A percentile compares a stretch with the other conserved stretches of the same genome.
phyloP scores from a whole-genome alignment of 108 stramenopile genomes.

The Ochromonas danica region DNA sequence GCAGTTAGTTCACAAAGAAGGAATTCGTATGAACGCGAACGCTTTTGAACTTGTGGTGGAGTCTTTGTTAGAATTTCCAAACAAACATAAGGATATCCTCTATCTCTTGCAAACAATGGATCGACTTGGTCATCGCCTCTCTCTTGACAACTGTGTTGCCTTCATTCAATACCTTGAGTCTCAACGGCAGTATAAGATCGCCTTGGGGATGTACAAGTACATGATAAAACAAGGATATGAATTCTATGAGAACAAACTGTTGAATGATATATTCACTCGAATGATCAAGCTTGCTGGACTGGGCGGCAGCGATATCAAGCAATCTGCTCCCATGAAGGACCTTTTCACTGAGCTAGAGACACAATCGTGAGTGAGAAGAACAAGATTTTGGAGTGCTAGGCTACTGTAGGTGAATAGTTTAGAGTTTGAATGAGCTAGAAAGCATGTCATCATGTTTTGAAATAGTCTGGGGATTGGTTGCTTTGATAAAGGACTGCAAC shows the following conservation, averaged over 20 bases:
- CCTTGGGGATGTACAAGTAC: not conserved
- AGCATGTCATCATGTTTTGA: too few species aligned
- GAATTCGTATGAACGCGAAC: not conserved
- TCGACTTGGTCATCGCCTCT: not conserved
- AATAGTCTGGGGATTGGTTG: too few species aligned
- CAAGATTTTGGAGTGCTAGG: too few species aligned
- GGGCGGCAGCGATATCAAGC: too few species aligned
- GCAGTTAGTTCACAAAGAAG: not conserved
- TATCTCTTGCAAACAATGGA: not conserved
- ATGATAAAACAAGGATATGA: conserved; percentile 6
- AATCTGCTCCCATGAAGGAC: too few species aligned
- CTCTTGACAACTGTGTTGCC: not conserved
- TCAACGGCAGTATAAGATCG: not conserved
- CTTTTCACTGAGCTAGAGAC: too few species aligned
- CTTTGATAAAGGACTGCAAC: too few species aligned
- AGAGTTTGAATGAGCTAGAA: too few species aligned
- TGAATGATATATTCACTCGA: conserved; percentile 8
- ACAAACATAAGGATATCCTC: not conserved
- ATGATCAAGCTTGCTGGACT: not conserved
- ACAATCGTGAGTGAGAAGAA: too few species aligned
- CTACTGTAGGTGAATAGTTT: too few species aligned
- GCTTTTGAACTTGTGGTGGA: conserved; percentile 10
- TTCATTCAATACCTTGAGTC: not conserved
- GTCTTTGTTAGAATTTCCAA: not conserved
- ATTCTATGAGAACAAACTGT: not conserved